Evolutionary conservation across 2,329 filamentous ascomycete genomes (phyloP).

Genomic region (Taxawa tesnikishii): DNA sequence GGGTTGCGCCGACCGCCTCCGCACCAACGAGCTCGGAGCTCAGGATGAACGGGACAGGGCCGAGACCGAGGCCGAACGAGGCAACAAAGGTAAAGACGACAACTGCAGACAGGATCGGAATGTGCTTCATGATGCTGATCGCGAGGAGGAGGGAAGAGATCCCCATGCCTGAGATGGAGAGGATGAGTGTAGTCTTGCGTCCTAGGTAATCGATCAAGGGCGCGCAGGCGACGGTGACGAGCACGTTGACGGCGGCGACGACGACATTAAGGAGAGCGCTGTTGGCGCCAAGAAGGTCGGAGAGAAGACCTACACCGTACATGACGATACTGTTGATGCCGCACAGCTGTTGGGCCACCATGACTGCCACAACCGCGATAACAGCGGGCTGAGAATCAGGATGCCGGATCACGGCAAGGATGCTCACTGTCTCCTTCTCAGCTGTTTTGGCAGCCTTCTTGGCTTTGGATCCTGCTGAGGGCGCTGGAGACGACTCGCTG

Average conservation of each 20-base stretch:
- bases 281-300: constrained; percentile 66
- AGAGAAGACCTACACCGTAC: constrained; percentile 89
- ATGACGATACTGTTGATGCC: constrained; percentile 95
- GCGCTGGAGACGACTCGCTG: constrained; percentile 5
- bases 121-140: constrained; percentile 60
- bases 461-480: constrained; percentile 14
- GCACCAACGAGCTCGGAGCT: constrained; percentile 81
- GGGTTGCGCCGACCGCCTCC: constrained; percentile 81
- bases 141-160: constrained; percentile 64
- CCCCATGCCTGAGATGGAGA: constrained; percentile 78
- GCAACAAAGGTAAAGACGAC: constrained; percentile 77
- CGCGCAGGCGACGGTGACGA: constrained; percentile 69
- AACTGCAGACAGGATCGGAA: constrained; percentile 66
- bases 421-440: constrained; percentile 15
- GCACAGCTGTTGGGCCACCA: constrained; percentile 85
- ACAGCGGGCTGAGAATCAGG: constrained; percentile 67
- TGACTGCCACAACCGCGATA: constrained; percentile 79
- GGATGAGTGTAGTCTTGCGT: constrained; percentile 71
- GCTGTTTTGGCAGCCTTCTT: constrained; percentile 19
- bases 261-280: constrained; percentile 76
- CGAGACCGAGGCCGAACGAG: constrained; percentile 81
- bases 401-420: constrained; percentile 49
- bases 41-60: constrained; percentile 89
- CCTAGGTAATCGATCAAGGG: constrained; percentile 80
- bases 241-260: constrained; percentile 75